phyloP scores from a whole-genome alignment of 495 filamentous ascomycete genomes.

The Penicillium pancosmium region DNA sequence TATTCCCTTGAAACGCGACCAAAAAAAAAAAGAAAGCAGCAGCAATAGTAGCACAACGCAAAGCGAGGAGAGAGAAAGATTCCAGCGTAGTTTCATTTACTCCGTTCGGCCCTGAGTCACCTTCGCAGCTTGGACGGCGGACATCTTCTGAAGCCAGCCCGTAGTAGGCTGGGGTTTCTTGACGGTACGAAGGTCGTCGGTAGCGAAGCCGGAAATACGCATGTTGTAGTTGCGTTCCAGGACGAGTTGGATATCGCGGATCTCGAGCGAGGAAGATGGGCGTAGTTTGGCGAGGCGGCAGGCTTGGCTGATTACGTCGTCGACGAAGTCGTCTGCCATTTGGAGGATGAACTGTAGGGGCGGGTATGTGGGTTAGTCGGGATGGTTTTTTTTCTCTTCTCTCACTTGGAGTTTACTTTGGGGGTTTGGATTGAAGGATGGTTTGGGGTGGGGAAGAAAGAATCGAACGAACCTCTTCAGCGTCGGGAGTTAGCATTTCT shows the following conservation, averaged over 20 bases:
- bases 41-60: background rate
- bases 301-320: slow-evolving; percentile 81
- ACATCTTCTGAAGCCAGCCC: slow-evolving; percentile 94
- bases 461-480: slow-evolving; percentile 76
- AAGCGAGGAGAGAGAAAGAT: background rate
- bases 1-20: background rate
- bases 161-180: slow-evolving; percentile 85
- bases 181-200: slow-evolving; percentile 91
- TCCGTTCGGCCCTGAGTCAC: slow-evolving; percentile 53
- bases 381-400: background rate
- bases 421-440: background rate
- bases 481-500: slow-evolving; percentile 77
- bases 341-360: slow-evolving; percentile 71
- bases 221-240: slow-evolving; percentile 98
- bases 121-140: slow-evolving; percentile 91
- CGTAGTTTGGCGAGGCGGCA: slow-evolving; percentile 93
- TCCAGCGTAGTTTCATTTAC: slow-evolving; percentile 12
- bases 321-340: slow-evolving; percentile 93
- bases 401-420: background rate
- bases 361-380: slow-evolving; percentile 13
- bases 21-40: background rate
- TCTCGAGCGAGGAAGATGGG: slow-evolving; percentile 83
- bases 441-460: background rate
- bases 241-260: slow-evolving; percentile 91
- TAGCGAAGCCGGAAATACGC: slow-evolving; percentile 90